Base-by-base conservation (phyloP, 2,329 filamentous ascomycete genomes). In the Sporothrix sp. region DNA sequence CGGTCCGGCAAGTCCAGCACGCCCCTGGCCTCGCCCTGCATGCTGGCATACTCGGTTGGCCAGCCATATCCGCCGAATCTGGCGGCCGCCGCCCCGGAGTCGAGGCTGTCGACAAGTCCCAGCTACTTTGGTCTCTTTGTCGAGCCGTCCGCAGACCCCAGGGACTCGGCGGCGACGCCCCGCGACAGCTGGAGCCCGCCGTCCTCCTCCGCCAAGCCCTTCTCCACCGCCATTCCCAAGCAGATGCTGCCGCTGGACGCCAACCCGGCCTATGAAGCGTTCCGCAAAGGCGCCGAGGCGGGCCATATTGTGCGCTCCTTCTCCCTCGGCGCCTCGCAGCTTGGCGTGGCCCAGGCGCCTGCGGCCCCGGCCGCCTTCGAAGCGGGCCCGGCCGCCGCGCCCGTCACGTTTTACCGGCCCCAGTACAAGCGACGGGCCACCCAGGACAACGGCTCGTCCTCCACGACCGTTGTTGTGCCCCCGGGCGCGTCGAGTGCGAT, bases 61-160 rank as follows among this genome's bases (percentile, higher is more conserved):
- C 76, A 81, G 61, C 63, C 71, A 20, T 67, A 73, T 30, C 72
- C 77, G 2, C 76, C 78, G 9, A 74, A 70, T 54, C 62, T 73
- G 6, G 75, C 76, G 3, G 42, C 52, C 5, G 35, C 21, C 5
- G 51, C 60, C 2, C 58, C 61, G 20, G 69, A 72, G 36, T 62
- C 61, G 14, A 70, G 73, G 55, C 68, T 75, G 1, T 9, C 21
- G 7, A 69, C 81, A 9, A 91, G 87, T 63, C 87, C 88, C 11
- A 94, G 90, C 64, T 95, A 95, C 66, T 95, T 95, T 64, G 86
- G 85, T 51, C 78, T 94, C 53, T 72, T 81, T 27, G 69, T 87
- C 55, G 82, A 88, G 52, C 58, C 78, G 18, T 66, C 69, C 40
- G 72, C 68, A 50, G 81, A 86, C 54, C 72, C 76, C 21, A 75